Evolutionary conservation across 2,329 filamentous ascomycete genomes (phyloP).

Genomic region (Aspergillus fumigatus): DNA sequence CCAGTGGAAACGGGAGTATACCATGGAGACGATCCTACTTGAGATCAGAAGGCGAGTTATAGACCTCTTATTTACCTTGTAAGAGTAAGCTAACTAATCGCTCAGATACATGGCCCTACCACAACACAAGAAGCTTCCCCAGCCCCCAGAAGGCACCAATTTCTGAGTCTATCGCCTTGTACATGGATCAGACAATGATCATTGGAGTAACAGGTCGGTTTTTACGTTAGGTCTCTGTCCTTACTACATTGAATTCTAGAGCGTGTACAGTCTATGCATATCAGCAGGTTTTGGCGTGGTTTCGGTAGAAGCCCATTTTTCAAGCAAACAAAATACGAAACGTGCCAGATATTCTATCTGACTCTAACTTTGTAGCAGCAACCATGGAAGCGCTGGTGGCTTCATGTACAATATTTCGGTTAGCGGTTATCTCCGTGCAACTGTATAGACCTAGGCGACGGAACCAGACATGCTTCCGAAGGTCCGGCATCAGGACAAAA

Average conservation of each 20-base stretch:
- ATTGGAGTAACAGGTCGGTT: conserved; percentile 28
- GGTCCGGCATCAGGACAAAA: background rate
- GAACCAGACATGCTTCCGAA: background rate
- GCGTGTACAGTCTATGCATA: conserved; percentile 39
- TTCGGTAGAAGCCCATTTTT: conserved; percentile 20
- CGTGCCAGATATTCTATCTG: background rate
- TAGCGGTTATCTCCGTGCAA: background rate
- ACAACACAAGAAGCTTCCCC: conserved; percentile 88
- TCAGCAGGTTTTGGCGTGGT: conserved; percentile 29
- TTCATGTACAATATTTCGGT: background rate
- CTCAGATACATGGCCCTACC: conserved; percentile 89
- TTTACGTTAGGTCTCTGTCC: conserved; percentile 20
- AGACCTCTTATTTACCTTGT: conserved; percentile 12
- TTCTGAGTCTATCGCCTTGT: conserved; percentile 37
- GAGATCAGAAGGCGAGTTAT: conserved; percentile 68
- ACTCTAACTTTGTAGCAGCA: background rate
- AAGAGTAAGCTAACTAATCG: conserved; percentile 24
- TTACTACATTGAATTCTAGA: conserved; percentile 21
- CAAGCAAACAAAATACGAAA: background rate
- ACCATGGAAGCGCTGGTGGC: background rate
- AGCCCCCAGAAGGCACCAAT: conserved; percentile 80
- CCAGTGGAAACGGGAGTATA: conserved; percentile 88
- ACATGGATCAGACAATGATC: conserved; percentile 19
- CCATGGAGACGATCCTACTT: conserved; percentile 89
- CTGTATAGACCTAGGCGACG: too few relatives aligned